Evolutionary conservation across 139 green algal species (phyloP), one percentile per base, ranked within the genome.

Genomic region (Chara braunii): DNA sequence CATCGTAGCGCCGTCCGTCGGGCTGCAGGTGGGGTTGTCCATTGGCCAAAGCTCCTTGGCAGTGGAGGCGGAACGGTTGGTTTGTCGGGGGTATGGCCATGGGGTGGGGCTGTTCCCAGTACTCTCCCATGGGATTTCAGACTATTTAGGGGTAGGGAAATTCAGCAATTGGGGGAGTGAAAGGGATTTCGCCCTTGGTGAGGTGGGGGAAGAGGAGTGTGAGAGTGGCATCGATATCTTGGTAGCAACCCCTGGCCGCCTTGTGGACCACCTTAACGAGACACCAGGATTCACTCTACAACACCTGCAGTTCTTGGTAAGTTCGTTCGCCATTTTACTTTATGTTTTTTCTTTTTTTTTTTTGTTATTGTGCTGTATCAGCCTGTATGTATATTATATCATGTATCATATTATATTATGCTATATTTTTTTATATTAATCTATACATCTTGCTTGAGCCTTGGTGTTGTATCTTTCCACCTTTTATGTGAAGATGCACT

Each of bases 231-330:
- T 96, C 24, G 87, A 76, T 22, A 57, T 95, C 12, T 58, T 97
- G 56, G 84, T 90, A 60, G 85, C 85, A 34, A 95, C 87, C 0
- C 90, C 90, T 0, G 89, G 90, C 1, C 69, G 92, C 5, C 81
- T 99, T 48, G 75, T 96, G 70, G 90, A 96, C 82, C 92, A 98
- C 72, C 74, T 98, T 58, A 55, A 85, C 52, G 89, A 86, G 60
- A 95, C 90, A 0, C 29, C 59, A 5, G 60, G 78, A 14, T 94
- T 95, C 72, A 43, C 65, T 23, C 33, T 75, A 14, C 45, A 74
- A 42, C 50, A 81, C 28, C 78, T 97, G 56, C 52, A 68, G 18
- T 96, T 83, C 81, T 79, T 97, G 24, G 84, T 98, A 48, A 12
- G 77, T 18, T 62, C 40, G 18, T 24, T 62, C 55, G 31, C 3